Evolutionary conservation across 2,329 filamentous ascomycete genomes (phyloP).

Genomic region (Penicillium palitans): DNA sequence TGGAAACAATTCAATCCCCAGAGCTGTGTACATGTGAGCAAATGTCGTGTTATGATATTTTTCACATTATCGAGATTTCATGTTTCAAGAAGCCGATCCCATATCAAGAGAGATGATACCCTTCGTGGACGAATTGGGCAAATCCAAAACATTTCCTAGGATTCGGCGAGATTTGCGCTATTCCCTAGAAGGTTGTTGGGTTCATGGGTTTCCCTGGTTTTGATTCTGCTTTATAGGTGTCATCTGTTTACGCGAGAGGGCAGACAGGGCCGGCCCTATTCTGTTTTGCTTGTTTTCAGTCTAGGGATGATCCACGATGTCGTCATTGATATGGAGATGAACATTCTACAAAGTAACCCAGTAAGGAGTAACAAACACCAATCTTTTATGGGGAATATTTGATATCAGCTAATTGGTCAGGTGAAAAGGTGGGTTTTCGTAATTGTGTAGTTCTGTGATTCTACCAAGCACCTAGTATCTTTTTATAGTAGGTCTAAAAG

Average conservation of each 20-base stretch:
- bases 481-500: too few relatives aligned
- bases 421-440: neutral
- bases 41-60: neutral
- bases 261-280: conserved; percentile 14
- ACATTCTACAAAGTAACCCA: neutral
- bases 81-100: neutral
- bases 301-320: neutral
- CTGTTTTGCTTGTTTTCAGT: neutral
- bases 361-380: neutral
- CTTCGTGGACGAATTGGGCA: neutral
- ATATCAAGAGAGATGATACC: neutral
- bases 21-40: too few relatives aligned
- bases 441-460: too few relatives aligned
- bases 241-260: conserved; percentile 12
- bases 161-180: neutral
- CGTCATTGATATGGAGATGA: neutral
- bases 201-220: neutral
- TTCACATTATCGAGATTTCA: neutral
- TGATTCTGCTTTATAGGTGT: conserved; percentile 6
- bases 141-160: neutral
- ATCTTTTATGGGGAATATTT: neutral
- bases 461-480: too few relatives aligned
- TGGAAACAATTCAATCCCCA: neutral
- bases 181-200: neutral
- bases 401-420: neutral